Evolutionary conservation across 495 filamentous ascomycete species (phyloP), one percentile per base, ranked within the genome.

Genomic region (Lichenothelia convexa): DNA sequence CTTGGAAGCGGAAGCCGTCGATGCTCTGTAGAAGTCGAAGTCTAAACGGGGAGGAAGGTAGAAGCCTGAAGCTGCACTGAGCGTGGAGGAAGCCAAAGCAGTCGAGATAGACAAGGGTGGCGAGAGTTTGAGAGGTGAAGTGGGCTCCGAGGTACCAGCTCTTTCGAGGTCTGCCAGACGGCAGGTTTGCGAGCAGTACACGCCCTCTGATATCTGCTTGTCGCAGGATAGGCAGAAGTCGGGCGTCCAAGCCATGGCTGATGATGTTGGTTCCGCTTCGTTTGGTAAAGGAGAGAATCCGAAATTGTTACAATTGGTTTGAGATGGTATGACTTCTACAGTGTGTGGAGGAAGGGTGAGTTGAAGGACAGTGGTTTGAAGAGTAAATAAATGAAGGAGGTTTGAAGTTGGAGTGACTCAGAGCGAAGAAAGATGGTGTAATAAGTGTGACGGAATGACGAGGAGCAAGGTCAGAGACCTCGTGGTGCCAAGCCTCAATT

Each of bases 211-310:
- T 38, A 78, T 89, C 58, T 92, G 81, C 55, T 74, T 73, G 58
- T 94, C 87, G 65, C 87, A 95, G 64, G 76, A 75, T 41, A 95
- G 74, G 63, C 87, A 95, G 70, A 80, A 93, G 56, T 93, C 82
- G 45, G 73, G 79, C 44, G 78, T 83, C 84, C 87, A 94, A 43
- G 75, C 74, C 53, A 81, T 76, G 24, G 15, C 24, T n/a, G n/a
- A n/a, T n/a, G n/a, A n/a, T n/a, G n/a, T n/a, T n/a, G n/a, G n/a
- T n/a, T n/a, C n/a, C n/a, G n/a, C n/a, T n/a, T n/a, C n/a, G n/a
- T n/a, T n/a, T n/a, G n/a, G n/a, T n/a, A n/a, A n/a, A n/a, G n/a
- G n/a, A n/a, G n/a, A n/a, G n/a, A n/a, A n/a, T n/a, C n/a, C n/a
- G n/a, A n/a, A n/a, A n/a, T n/a, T n/a, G n/a, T n/a, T n/a, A n/a